A percentile compares a stretch with the other conserved stretches of the same genome.
Evolutionary conservation across 306 rosid species (phyloP).

Genomic region (Lithocarpus polystachyus): DNA sequence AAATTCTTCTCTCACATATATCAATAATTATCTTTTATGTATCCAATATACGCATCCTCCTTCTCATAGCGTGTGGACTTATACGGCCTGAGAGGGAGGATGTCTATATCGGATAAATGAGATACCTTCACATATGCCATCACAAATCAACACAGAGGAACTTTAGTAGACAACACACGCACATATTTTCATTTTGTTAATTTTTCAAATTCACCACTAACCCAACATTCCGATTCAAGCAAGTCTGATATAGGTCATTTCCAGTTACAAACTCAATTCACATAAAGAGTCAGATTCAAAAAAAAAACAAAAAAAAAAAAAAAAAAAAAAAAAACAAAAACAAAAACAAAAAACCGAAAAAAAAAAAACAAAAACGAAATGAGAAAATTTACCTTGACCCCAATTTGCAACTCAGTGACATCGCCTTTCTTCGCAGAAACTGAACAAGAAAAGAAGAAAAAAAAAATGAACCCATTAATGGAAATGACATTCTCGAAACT

Average conservation of each 20-base stretch:
- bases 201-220: background rate
- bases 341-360: too few relatives aligned
- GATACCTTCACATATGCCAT: background rate
- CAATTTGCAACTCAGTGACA: slow-evolving; percentile 85
- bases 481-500: background rate
- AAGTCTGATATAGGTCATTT: background rate
- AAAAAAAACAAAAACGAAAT: too few relatives aligned
- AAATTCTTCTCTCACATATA: background rate
- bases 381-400: slow-evolving; percentile 64
- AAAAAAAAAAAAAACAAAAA: too few relatives aligned
- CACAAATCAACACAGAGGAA: background rate
- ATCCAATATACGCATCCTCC: too few relatives aligned
- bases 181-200: background rate
- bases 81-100: too few relatives aligned
- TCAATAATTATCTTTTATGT: too few relatives aligned
- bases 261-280: background rate
- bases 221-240: background rate
- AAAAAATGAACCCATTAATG: background rate
- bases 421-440: slow-evolving; percentile 61
- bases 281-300: background rate
- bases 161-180: background rate
- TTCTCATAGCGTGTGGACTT: too few relatives aligned
- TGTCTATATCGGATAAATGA: too few relatives aligned
- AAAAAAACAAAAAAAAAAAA: too few relatives aligned
- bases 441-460: slow-evolving; percentile 13